These are phyloP conservation scores for Globisporangium okanoganense DNA, from an alignment of 352 stramenopile genomes.

Conservation along the genomic window DNA sequence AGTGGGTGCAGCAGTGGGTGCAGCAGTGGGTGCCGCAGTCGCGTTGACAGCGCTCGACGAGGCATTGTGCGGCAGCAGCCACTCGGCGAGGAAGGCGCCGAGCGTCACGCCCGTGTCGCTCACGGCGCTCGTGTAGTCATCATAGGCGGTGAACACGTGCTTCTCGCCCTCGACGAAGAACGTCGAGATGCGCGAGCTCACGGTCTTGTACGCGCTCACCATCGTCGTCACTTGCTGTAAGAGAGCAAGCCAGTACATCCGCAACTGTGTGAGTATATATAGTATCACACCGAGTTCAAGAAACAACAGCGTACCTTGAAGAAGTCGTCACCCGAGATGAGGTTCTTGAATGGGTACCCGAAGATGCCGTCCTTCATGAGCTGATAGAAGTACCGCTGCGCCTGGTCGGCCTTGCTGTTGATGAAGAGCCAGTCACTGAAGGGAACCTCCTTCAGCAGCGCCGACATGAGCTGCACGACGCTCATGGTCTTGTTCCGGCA, in stretches of 20 bases:
- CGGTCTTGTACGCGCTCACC: too few species aligned
- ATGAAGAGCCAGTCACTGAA: constrained; percentile 56
- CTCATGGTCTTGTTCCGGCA: constrained; percentile 26
- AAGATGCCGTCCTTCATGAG: constrained; percentile 47
- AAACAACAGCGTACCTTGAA: neutral
- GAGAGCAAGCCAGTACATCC: neutral
- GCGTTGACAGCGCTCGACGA: neutral
- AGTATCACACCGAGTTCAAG: too few species aligned
- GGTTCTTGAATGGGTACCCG: constrained; percentile 53
- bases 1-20: neutral
- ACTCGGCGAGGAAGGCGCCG: constrained; percentile 11
- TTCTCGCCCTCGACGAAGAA: constrained; percentile 48
- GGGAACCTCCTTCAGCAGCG: constrained; percentile 31
- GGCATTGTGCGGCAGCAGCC: constrained; percentile 10
- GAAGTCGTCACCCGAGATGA: constrained; percentile 41
- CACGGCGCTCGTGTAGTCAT: constrained; percentile 23
- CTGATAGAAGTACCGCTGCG: constrained; percentile 58
- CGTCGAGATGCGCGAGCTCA: constrained; percentile 33
- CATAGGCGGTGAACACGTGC: constrained; percentile 39
- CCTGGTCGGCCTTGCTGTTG: constrained; percentile 51
- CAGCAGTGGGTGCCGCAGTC: neutral
- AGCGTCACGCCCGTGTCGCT: constrained; percentile 24
- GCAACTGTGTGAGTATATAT: too few species aligned
- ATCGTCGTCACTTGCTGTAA: constrained; percentile 29
- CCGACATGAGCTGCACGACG: constrained; percentile 35